Percentiles rank a stretch among this genome's conserved stretches.
Evolutionary conservation across 495 filamentous ascomycete genomes (phyloP).

Genomic region (Alectoria sarmentosa): DNA sequence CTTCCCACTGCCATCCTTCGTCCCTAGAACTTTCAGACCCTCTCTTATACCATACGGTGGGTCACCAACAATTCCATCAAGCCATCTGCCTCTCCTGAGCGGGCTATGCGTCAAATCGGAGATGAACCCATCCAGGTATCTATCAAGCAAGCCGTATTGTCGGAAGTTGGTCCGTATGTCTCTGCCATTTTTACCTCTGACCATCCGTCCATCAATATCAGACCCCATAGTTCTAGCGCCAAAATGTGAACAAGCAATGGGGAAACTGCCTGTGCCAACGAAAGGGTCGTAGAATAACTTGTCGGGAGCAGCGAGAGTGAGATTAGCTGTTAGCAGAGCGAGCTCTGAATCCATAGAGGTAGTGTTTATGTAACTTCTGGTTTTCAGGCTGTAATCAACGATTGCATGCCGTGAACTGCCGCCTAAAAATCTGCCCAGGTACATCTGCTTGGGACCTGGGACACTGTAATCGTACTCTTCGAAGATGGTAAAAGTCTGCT

Average conservation of each 20-base stretch:
- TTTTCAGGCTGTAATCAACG: slow-evolving; percentile 74
- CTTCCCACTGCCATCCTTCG: slow-evolving; percentile 54
- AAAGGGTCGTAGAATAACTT: slow-evolving; percentile 91
- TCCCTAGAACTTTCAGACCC: slow-evolving; percentile 79
- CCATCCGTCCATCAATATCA: slow-evolving; percentile 87
- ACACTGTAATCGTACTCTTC: slow-evolving; percentile 63
- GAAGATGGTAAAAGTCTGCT: slow-evolving; percentile 67
- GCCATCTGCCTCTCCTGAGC: slow-evolving; percentile 51
- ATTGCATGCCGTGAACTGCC: slow-evolving; percentile 57
- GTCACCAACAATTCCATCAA: slow-evolving; percentile 94
- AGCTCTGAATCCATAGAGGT: slow-evolving; percentile 97
- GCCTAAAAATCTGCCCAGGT: slow-evolving; percentile 64
- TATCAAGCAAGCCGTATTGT: slow-evolving; percentile 64
- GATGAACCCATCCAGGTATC: slow-evolving; percentile 69
- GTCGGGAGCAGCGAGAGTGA: slow-evolving; percentile 72
- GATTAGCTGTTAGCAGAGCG: slow-evolving; percentile 84
- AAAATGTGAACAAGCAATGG: slow-evolving; percentile 80
- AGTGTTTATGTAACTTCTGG: slow-evolving; percentile 84
- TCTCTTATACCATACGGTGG: slow-evolving; percentile 97
- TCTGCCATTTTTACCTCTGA: slow-evolving; percentile 59
- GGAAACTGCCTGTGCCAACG: slow-evolving; percentile 87
- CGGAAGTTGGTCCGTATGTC: slow-evolving; percentile 68
- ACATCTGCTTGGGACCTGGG: slow-evolving; percentile 52
- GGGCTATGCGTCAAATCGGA: slow-evolving; percentile 89
- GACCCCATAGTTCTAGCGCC: slow-evolving; percentile 73